phyloP scores from a whole-genome alignment of 306 rosid genomes.

The Rosa chinensis region DNA sequence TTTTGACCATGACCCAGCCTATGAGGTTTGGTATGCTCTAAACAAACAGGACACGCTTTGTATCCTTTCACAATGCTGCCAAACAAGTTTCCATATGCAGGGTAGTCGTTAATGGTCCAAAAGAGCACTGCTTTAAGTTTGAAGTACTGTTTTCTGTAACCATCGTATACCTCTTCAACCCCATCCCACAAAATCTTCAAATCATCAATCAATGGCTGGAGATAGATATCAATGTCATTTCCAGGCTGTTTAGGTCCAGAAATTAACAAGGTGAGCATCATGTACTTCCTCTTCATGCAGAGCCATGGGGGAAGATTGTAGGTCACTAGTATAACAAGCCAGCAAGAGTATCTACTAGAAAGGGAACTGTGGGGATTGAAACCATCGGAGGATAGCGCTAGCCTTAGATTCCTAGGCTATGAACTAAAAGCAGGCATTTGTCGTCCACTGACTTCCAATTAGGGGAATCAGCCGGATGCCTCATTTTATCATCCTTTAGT shows the following conservation, averaged over 20 bases:
- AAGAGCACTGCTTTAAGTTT: not conserved
- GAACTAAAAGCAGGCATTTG: not conserved
- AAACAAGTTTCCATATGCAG: not conserved
- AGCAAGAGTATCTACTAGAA: not conserved
- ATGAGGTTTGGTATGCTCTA: no score
- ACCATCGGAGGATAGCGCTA: not conserved
- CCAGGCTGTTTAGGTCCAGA: no score
- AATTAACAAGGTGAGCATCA: not conserved
- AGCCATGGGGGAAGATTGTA: not conserved
- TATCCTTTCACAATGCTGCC: not conserved
- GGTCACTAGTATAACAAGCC: not conserved
- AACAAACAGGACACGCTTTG: not conserved
- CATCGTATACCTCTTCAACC: not conserved
- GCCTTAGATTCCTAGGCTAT: not conserved
- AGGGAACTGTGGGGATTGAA: not conserved
- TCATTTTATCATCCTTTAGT: not conserved
- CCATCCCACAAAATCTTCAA: not conserved
- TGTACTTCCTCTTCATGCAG: not conserved
- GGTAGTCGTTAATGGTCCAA: conserved; percentile 4
- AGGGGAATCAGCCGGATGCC: not conserved
- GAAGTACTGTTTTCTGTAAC: not conserved
- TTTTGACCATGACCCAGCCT: no score
- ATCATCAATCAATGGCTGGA: not conserved
- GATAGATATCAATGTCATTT: no score
- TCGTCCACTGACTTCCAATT: not conserved